phyloP scores from a whole-genome alignment of 1,139 yeast species.

The Lodderomyces metapsilosis region DNA sequence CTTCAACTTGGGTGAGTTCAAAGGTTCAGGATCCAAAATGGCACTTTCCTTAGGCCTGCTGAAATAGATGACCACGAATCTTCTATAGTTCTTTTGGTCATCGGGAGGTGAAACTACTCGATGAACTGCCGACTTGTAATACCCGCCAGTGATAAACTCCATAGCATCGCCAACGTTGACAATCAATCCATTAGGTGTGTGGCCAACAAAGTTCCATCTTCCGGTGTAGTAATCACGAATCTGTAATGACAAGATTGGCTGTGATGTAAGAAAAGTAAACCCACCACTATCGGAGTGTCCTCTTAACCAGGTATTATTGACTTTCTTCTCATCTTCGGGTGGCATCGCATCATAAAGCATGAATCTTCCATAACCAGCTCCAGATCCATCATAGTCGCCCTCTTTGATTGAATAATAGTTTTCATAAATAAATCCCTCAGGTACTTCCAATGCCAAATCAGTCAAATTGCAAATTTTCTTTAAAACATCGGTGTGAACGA shows the following conservation, averaged over 20 bases:
- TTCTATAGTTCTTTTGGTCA: conserved; percentile 35
- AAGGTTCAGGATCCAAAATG: conserved; percentile 40
- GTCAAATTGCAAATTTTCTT: conserved; percentile 25
- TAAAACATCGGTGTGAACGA: conserved; percentile 23
- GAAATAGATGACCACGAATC: conserved; percentile 47
- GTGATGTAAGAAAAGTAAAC: conserved; percentile 41
- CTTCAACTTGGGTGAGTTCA: conserved; percentile 35
- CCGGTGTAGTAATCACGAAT: conserved; percentile 46
- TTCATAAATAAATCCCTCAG: conserved; percentile 33
- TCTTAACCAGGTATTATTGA: conserved; percentile 43
- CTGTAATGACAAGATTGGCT: conserved; percentile 50
- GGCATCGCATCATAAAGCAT: conserved; percentile 26
- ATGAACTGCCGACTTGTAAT: conserved; percentile 47
- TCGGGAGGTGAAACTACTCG: conserved; percentile 47
- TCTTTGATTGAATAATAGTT: conserved; percentile 27
- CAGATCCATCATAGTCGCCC: conserved; percentile 25
- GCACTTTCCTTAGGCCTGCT: conserved; percentile 22
- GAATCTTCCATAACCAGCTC: conserved; percentile 33
- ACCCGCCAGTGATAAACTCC: conserved; percentile 50
- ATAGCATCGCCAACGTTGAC: conserved; percentile 52
- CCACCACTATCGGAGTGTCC: conserved; percentile 53
- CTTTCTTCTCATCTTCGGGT: conserved; percentile 23
- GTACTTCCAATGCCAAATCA: conserved; percentile 30
- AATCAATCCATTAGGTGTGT: conserved; percentile 43
- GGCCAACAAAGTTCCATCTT: conserved; percentile 49